Conservation (phyloP, 164 flowering plant genomes). For the Litsea cubeba region DNA sequence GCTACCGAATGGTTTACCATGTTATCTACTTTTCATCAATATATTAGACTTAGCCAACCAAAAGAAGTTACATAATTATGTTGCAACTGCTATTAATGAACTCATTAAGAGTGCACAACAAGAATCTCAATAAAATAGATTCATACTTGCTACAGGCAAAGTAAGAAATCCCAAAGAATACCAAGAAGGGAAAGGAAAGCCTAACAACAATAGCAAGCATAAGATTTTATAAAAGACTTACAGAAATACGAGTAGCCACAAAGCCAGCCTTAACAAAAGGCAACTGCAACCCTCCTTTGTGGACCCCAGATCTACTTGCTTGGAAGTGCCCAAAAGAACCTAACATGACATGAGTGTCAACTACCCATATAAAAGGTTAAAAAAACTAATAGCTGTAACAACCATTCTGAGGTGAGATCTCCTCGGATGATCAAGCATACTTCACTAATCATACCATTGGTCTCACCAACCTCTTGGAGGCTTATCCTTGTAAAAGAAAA, state of each 20-base stretch:
- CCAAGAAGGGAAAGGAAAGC: neutral
- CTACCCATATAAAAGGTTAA: neutral
- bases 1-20: no score
- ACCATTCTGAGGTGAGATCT: neutral
- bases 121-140: no score
- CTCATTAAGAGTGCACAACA: no score
- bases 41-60: no score
- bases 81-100: no score
- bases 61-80: no score
- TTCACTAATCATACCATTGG: neutral
- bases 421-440: neutral
- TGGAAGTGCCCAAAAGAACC: constrained; percentile 99
- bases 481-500: neutral
- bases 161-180: no score
- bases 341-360: constrained; percentile 10
- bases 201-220: neutral
- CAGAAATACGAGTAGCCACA: constrained; percentile 99
- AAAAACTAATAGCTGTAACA: neutral
- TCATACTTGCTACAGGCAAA: no score
- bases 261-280: constrained; percentile 94
- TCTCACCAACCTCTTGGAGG: neutral
- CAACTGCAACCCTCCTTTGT: constrained; percentile 71
- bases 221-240: constrained; percentile 26
- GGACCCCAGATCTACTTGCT: constrained; percentile 96
- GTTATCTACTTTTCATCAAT: no score